Evolutionary conservation across 1,284 basidiomycete genomes (phyloP).

Genomic region (Microstroma glucosiphilum): DNA sequence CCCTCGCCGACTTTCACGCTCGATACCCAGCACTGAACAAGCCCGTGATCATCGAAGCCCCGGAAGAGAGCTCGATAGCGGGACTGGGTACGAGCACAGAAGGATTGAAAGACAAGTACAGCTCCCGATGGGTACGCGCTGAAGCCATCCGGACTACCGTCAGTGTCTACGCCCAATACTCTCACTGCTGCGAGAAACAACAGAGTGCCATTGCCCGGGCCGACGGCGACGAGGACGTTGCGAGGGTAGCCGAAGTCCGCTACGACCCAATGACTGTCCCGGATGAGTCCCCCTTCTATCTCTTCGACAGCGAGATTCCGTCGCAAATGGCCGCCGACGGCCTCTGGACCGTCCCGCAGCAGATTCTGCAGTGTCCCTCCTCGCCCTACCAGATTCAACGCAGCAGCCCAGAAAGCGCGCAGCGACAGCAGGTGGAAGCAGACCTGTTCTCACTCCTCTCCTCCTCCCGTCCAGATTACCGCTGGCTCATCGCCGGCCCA

Average conservation of each 20-base stretch:
- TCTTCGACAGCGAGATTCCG: slow-evolving; percentile 41
- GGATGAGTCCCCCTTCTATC: slow-evolving; percentile 45
- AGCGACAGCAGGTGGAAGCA: neutral
- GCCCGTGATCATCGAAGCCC: slow-evolving; percentile 17
- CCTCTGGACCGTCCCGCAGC: slow-evolving; percentile 12
- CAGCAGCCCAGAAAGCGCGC: neutral
- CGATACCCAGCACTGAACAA: slow-evolving; percentile 21
- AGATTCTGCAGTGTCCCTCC: neutral
- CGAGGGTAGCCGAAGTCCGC: slow-evolving; percentile 11
- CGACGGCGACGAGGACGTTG: slow-evolving; percentile 14
- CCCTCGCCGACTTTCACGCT: slow-evolving; percentile 11
- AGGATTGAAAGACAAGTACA: slow-evolving; percentile 19
- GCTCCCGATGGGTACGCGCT: slow-evolving; percentile 34
- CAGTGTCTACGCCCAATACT: slow-evolving; percentile 35
- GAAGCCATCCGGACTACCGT: slow-evolving; percentile 34
- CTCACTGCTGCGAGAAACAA: slow-evolving; percentile 15
- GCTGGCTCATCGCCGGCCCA: slow-evolving; percentile 46
- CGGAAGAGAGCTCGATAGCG: slow-evolving; percentile 25
- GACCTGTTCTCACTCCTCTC: slow-evolving; percentile 42
- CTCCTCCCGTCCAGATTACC: slow-evolving; percentile 33
- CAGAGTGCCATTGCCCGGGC: slow-evolving; percentile 15
- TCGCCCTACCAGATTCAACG: neutral
- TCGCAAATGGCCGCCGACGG: slow-evolving; percentile 15
- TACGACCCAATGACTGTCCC: slow-evolving; percentile 31
- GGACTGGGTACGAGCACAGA: neutral